Evolutionary conservation across 148 eudicot genomes (phyloP).

Genomic region (Amaranthus cruentus): DNA sequence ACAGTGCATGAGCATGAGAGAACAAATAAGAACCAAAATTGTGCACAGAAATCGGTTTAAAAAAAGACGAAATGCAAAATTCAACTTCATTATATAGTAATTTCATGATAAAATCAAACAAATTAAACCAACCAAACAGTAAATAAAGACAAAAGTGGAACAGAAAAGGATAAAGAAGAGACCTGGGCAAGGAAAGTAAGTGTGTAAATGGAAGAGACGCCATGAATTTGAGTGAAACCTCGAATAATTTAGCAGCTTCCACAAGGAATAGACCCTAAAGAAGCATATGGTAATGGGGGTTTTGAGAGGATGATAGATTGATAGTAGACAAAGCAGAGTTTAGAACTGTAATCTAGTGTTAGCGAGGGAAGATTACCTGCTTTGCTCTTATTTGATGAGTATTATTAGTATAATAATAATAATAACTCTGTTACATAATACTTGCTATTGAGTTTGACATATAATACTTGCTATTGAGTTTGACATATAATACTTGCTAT

Average conservation of each 20-base stretch:
- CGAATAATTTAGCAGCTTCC: background rate
- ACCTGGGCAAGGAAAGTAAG: conserved; percentile 36
- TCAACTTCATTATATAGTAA: background rate
- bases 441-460: too few relatives aligned
- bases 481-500: too few relatives aligned
- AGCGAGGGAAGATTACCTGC: conserved; percentile 16
- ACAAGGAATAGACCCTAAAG: background rate
- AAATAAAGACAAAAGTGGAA: background rate
- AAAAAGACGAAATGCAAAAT: background rate
- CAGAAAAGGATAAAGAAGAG: background rate
- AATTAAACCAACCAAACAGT: background rate
- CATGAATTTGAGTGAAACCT: conserved; percentile 26
- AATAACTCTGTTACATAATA: too few relatives aligned
- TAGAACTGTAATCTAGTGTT: background rate
- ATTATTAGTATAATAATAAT: too few relatives aligned
- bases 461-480: too few relatives aligned
- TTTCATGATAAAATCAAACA: background rate
- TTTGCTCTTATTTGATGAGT: too few relatives aligned
- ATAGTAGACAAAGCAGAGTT: background rate
- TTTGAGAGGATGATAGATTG: background rate
- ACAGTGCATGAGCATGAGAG: background rate
- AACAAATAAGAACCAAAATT: background rate
- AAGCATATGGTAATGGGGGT: background rate
- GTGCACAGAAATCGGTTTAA: background rate
- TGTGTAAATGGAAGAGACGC: conserved; percentile 42